Evolutionary conservation across 345 rosid species (phyloP).

Genomic region (Cochlearia excelsa): DNA sequence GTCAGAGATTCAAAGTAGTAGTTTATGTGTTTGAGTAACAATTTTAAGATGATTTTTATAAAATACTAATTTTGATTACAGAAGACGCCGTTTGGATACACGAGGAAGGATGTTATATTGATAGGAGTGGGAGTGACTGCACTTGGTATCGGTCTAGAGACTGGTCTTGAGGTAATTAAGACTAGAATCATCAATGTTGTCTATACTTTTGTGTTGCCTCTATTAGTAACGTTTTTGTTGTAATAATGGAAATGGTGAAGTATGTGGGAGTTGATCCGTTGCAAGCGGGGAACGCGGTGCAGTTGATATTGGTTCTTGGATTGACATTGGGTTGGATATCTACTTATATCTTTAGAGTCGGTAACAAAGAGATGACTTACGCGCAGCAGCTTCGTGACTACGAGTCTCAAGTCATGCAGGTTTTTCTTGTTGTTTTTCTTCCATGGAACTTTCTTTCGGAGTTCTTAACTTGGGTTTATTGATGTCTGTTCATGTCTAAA

Average conservation of each 20-base stretch:
- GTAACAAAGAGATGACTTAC: slow-evolving; percentile 96
- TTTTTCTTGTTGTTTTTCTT: slow-evolving; percentile 15
- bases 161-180: slow-evolving; percentile 74
- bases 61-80: slow-evolving; percentile 13
- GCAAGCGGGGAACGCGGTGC: slow-evolving; percentile 90
- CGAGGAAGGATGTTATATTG: slow-evolving; percentile 85
- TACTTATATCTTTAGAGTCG: slow-evolving; percentile 85
- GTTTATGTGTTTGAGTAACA: not conserved
- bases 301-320: slow-evolving; percentile 77
- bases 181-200: too few relatives aligned
- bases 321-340: slow-evolving; percentile 93
- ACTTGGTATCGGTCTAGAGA: slow-evolving; percentile 70
- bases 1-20: slow-evolving; percentile 1
- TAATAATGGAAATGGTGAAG: slow-evolving; percentile 39
- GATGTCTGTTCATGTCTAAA: slow-evolving; percentile 4
- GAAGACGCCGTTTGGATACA: slow-evolving; percentile 80
- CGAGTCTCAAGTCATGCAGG: slow-evolving; percentile 94
- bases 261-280: slow-evolving; percentile 78
- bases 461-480: not conserved
- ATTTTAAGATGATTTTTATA: slow-evolving; percentile 9
- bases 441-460: not conserved
- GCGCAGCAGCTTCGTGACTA: slow-evolving; percentile 94
- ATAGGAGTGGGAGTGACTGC: slow-evolving; percentile 83
- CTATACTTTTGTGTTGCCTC: not conserved
- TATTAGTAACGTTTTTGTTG: slow-evolving; percentile 4